Evolutionary conservation across 2,329 filamentous ascomycete genomes (phyloP), one percentile per base, ranked within the genome.

Genomic region (Emergomyces africanus): DNA sequence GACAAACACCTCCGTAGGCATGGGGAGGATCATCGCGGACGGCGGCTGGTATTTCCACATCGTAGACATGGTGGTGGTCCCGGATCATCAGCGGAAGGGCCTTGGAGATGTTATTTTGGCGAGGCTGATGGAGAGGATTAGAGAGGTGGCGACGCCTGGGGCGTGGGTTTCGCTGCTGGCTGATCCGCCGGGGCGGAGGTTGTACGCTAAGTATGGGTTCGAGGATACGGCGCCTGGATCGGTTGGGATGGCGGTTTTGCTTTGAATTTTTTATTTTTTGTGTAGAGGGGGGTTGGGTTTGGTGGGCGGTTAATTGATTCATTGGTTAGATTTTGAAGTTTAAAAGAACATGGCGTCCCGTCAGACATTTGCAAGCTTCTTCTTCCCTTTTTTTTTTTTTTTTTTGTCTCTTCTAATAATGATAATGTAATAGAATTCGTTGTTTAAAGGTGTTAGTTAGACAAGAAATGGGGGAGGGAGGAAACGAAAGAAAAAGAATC

Each of bases 11-110:
- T 58, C 65, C 0, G 71, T 81, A 5, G 78, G 70, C 0, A 81
- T 81, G 79, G 79, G 78, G 54, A 74, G 79, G 23, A 69, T 81
- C 30, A 69, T 80, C 59, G 76, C 78, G 14, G 79, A 81, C 61
- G 78, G 79, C 6, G 75, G 75, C 5, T 78, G 79, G 70, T 80
- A 81, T 63, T 79, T 81, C 57, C 68, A 75, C 49, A 71, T 81
- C 55, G 74, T 74, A 23, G 79, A 81, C 63, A 77, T 82, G 67
- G 77, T 75, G 1, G 75, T 79, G n/a, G 69, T 78, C 51, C 76
- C 78, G 5, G 71, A 69, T 8, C 78, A 81, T 60, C 78, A 78
- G 61, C 72, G 75, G 12, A 73, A 71, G 56, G 78, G 79, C 0
- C 65, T 81, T 1, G 79, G 75, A 9, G 74, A 77, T 56, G 68